These are phyloP conservation scores for Claviceps maximensis DNA, from an alignment of 2,329 filamentous ascomycete species.

Conservation along the genomic window DNA sequence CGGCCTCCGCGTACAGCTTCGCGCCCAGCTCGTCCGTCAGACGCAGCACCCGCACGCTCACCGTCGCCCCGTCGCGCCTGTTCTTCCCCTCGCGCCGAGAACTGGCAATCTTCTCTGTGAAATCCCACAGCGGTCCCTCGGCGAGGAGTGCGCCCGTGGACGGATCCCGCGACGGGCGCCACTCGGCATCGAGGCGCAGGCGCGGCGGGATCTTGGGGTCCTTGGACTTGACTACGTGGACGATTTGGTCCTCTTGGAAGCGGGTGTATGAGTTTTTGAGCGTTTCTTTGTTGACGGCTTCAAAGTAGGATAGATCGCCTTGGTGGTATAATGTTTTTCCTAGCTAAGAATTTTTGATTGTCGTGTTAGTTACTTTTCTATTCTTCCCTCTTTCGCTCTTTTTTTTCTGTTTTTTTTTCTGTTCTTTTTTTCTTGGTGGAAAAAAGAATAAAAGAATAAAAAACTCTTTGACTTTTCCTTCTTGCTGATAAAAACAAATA, in stretches of 20 bases:
- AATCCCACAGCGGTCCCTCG: conserved; percentile 74
- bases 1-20: conserved; percentile 50
- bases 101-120: conserved; percentile 75
- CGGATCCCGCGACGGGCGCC: conserved; percentile 56
- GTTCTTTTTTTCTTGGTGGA: too few relatives aligned
- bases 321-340: conserved; percentile 97
- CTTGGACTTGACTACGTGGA: conserved; percentile 58
- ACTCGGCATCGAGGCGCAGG: conserved; percentile 59
- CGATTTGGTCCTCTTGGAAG: conserved; percentile 83
- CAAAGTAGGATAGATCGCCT: conserved; percentile 92
- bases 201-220: conserved; percentile 47
- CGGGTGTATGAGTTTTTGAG: conserved; percentile 84
- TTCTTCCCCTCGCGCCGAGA: conserved; percentile 90
- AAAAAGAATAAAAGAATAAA: too few relatives aligned
- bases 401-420: too few relatives aligned
- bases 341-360: conserved; percentile 42
- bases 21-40: conserved; percentile 63
- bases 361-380: conserved; percentile 8
- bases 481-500: too few relatives aligned
- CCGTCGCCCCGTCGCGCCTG: conserved; percentile 79
- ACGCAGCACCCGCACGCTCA: conserved; percentile 65
- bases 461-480: not conserved
- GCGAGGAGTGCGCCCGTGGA: conserved; percentile 48
- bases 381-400: too few relatives aligned
- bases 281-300: conserved; percentile 96